Base-by-base conservation (phyloP, 179 eudicot genomes). In the Amaranthus tricolor region DNA sequence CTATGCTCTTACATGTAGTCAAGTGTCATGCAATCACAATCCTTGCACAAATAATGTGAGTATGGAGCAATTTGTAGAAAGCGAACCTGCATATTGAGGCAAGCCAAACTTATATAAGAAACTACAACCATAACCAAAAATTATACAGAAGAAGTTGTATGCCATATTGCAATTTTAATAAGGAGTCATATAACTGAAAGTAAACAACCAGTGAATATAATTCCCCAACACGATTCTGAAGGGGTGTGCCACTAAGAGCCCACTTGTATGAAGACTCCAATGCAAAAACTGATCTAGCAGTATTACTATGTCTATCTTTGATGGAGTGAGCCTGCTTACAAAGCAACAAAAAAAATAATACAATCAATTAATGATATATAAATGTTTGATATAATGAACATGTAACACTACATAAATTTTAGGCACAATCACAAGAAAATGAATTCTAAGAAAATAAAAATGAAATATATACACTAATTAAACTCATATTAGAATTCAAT, bases 201-300 rank as follows among this genome's bases (percentile, higher is more conserved):
- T 66, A 82, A 54, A 86, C 68, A 82, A 96, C 98, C 89, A 96
- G 89, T 68, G 98, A 93, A 75, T 96, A 91, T 67, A 96, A 92
- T 80, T 96, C 99, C 76, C 99, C 99, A 43, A 93, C 97, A 81
- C 94, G 96, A 82, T 96, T 96, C 86, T 93, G 99, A 73, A 96
- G 94, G 16, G 99, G 99, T 57, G 99, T 96, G 73, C 98, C 99
- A 85, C 98, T 96, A 82, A 96, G 82, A 62, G 99, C 99, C 99
- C 99, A 96, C 78, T 90, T 96, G 77, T 86, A 96, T 7, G 88
- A 85, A 70, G 99, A 96, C 79, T 85, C 83, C 78, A 96, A 79
- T 12, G 92, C 90, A 83, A 93, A 88, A 73, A 96, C 87, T 74
- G 98, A 97, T 83, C 84, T 91, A n/a, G 98, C 94, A 52, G 99